Evolutionary conservation across 257 asterid genomes (phyloP).

Genomic region (Gentiana straminea): DNA sequence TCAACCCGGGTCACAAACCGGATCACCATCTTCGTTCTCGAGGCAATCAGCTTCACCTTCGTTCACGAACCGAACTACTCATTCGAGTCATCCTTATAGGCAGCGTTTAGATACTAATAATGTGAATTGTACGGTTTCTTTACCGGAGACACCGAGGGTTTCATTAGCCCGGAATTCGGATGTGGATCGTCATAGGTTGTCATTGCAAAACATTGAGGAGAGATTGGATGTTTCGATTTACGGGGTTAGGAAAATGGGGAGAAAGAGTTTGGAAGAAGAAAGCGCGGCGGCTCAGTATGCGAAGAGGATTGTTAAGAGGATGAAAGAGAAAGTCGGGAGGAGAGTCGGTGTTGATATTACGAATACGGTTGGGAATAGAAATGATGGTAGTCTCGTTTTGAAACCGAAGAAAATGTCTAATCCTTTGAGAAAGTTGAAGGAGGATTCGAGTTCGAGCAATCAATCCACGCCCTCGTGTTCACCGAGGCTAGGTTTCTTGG

Average conservation of each 20-base stretch:
- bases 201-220: slow-evolving; percentile 37
- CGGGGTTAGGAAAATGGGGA: slow-evolving; percentile 9
- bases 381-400: slow-evolving; percentile 35
- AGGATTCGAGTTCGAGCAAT: slow-evolving; percentile 13
- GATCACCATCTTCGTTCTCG: slow-evolving; percentile 33
- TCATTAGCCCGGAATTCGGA: slow-evolving; percentile 60
- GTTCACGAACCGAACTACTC: slow-evolving; percentile 13
- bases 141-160: slow-evolving; percentile 71
- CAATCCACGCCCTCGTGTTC: slow-evolving; percentile 33
- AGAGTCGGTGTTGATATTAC: slow-evolving; percentile 58
- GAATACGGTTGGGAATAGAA: slow-evolving; percentile 22
- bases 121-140: slow-evolving; percentile 39
- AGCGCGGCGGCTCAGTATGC: slow-evolving; percentile 41
- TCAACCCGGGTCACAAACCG: not conserved
- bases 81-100: slow-evolving; percentile 6
- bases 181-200: slow-evolving; percentile 58
- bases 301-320: slow-evolving; percentile 51
- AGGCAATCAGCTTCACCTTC: slow-evolving; percentile 11
- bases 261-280: slow-evolving; percentile 17
- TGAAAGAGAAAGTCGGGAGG: slow-evolving; percentile 44
- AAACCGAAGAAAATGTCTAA: slow-evolving; percentile 23
- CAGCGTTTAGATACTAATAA: slow-evolving; percentile 9
- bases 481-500: slow-evolving; percentile 32
- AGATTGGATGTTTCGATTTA: slow-evolving; percentile 16
- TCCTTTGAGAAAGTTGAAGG: slow-evolving; percentile 4